phyloP scores from a whole-genome alignment of 768 basidiomycete genomes.

The Rhizopogon vulgaris region DNA sequence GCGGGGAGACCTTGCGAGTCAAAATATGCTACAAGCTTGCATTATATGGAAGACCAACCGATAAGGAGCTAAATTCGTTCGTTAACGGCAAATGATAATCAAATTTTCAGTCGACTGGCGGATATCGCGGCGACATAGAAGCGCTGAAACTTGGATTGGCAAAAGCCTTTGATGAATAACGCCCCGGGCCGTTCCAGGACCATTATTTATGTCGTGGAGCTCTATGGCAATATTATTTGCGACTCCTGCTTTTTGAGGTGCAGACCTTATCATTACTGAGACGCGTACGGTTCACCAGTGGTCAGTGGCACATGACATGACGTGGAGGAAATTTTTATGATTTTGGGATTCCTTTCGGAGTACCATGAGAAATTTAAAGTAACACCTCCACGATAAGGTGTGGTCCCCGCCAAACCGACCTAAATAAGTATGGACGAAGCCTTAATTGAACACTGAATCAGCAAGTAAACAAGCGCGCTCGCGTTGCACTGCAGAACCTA shows the following conservation, averaged over 20 bases:
- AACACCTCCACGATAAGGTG: not conserved
- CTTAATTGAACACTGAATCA: not conserved
- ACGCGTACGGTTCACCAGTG: not conserved
- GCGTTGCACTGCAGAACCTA: not conserved
- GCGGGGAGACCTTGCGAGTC: not conserved
- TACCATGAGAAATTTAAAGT: not conserved
- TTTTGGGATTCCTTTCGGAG: not conserved
- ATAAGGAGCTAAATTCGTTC: not conserved
- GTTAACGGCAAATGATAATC: not conserved
- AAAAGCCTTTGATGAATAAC: not conserved
- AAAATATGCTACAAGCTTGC: not conserved
- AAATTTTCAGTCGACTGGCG: not conserved
- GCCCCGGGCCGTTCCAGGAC: no score
- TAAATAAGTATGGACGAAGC: not conserved
- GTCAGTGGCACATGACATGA: not conserved
- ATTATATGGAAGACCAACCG: not conserved
- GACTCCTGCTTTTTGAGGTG: not conserved
- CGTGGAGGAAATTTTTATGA: not conserved
- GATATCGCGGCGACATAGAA: not conserved
- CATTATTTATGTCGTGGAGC: no score
- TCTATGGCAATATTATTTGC: not conserved
- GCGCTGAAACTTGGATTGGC: no score
- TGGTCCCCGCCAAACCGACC: not conserved
- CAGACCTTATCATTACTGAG: not conserved
- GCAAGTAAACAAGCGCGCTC: not conserved